Evolutionary conservation across 192 early-diverging fungal genomes (phyloP), one percentile per base, ranked within the genome.

Genomic region (Dissophora globulifera): DNA sequence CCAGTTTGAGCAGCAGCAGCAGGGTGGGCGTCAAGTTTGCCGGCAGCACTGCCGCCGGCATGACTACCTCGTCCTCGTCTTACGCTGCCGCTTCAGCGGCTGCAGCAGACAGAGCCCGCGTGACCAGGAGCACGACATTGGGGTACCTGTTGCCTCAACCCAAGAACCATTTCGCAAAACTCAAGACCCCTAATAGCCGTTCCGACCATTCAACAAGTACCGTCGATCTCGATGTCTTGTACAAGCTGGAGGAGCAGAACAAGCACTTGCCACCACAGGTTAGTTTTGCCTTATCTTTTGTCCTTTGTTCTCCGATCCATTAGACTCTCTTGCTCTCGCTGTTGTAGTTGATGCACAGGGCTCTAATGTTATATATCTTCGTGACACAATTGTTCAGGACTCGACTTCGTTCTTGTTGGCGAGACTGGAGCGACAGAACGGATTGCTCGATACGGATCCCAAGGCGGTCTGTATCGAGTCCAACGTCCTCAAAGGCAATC

Each of bases 401-500:
- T 84, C 85, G 6, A 83, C 82, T 32, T 70, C 81, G 19, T 89
- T 81, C 60, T 50, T 89, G 26, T 63, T 89, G 53, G 86, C 88
- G 25, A 81, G 81, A 22, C 51, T 89, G 23, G 88, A 89, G 63
- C 65, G 80, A 53, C 88, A 89, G 64, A 87, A 87, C 54, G 85
- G 82, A 13, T 58, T 87, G 51, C 64, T 89, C 40, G 79, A 86
- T 30, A 83, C 74, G 5, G 85, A 89, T 54, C 88, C 86, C 8
- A 88, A 88, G 61, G 82, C 86, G 0, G 74, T 88, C 50, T 88
- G 81, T 56, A 88, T 88, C 33, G 76, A 88, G 67, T 84, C 84
- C 19, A 88, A 88, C 54, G 69, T 79, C 45, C 80, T 88, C 30
- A 80, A 86, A 38, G 84, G 86, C 13, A 84, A 85, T 45, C 70